A percentile compares a stretch with the other conserved stretches of the same genome.
Evolutionary conservation across 768 basidiomycete species (phyloP).

Genomic region (Mycena maculata): DNA sequence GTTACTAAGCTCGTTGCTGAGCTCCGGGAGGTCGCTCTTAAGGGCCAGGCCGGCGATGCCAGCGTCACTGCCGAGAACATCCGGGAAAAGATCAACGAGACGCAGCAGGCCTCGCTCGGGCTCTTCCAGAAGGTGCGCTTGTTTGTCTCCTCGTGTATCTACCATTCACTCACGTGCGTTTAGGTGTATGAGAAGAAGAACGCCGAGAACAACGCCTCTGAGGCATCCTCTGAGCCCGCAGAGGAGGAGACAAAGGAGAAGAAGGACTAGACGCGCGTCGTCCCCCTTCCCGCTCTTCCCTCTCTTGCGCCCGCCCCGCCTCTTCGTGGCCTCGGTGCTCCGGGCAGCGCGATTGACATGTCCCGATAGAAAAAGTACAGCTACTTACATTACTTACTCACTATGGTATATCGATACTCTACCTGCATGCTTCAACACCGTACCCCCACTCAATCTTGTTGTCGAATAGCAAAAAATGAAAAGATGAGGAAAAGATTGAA

Average conservation of each 20-base stretch:
- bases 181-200: conserved; percentile 91
- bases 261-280: conserved; percentile 72
- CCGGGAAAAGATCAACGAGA: conserved; percentile 92
- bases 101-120: conserved; percentile 93
- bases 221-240: conserved; percentile 47
- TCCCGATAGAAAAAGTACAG: conserved; percentile 33
- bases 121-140: conserved; percentile 90
- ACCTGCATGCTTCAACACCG: conserved; percentile 14
- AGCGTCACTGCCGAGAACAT: conserved; percentile 87
- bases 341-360: conserved; percentile 7
- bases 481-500: conserved; percentile 23
- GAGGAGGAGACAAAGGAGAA: conserved; percentile 76
- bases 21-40: conserved; percentile 88
- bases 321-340: conserved; percentile 3
- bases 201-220: conserved; percentile 71
- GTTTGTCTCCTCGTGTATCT: neutral
- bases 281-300: conserved; percentile 14
- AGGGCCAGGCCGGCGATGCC: conserved; percentile 90
- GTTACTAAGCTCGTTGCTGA: conserved; percentile 88
- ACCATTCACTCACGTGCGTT: neutral
- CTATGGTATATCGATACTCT: conserved; percentile 37
- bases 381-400: conserved; percentile 29
- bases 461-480: conserved; percentile 27
- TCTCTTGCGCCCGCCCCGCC: conserved; percentile 20
- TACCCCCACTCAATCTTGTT: conserved; percentile 31